Conservation (phyloP, 306 rosid species). For the Quercus aquifolioides region DNA sequence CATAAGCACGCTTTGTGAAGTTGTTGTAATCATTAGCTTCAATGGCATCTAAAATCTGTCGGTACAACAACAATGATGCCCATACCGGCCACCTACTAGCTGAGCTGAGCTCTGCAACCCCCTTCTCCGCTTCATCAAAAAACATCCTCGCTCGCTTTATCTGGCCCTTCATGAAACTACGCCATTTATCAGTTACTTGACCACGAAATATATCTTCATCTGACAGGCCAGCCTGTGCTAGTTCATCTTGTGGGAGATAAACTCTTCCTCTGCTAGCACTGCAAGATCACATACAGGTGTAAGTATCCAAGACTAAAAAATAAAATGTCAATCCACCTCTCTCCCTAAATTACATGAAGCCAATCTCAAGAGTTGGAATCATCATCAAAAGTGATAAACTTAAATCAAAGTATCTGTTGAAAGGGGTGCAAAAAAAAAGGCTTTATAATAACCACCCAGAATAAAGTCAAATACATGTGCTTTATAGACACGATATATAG, state of each 20-base stretch:
- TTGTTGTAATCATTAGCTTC: slow-evolving; percentile 95
- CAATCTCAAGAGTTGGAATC: too few relatives aligned
- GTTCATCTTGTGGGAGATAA: slow-evolving; percentile 92
- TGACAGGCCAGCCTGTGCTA: slow-evolving; percentile 76
- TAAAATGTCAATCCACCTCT: too few relatives aligned
- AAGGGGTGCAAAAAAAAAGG: too few relatives aligned
- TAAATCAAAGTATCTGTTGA: too few relatives aligned
- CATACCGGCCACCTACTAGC: slow-evolving; percentile 97
- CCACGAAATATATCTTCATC: slow-evolving; percentile 76
- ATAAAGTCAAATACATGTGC: too few relatives aligned
- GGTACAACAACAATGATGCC: slow-evolving; percentile 78
- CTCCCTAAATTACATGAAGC: too few relatives aligned
- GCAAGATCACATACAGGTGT: not conserved
- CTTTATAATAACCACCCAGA: too few relatives aligned
- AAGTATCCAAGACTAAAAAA: not conserved
- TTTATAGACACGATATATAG: too few relatives aligned
- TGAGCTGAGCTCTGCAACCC: slow-evolving; percentile 65
- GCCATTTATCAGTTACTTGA: slow-evolving; percentile 80
- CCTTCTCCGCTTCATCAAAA: slow-evolving; percentile 90
- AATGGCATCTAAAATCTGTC: slow-evolving; percentile 81
- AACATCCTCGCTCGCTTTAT: slow-evolving; percentile 88
- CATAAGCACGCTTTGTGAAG: slow-evolving; percentile 87
- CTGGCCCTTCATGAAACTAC: slow-evolving; percentile 83
- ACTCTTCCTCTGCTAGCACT: slow-evolving; percentile 97
- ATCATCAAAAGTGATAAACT: too few relatives aligned